Conservation (phyloP, 2,329 filamentous ascomycete genomes). For the Colletotrichum lupini region DNA sequence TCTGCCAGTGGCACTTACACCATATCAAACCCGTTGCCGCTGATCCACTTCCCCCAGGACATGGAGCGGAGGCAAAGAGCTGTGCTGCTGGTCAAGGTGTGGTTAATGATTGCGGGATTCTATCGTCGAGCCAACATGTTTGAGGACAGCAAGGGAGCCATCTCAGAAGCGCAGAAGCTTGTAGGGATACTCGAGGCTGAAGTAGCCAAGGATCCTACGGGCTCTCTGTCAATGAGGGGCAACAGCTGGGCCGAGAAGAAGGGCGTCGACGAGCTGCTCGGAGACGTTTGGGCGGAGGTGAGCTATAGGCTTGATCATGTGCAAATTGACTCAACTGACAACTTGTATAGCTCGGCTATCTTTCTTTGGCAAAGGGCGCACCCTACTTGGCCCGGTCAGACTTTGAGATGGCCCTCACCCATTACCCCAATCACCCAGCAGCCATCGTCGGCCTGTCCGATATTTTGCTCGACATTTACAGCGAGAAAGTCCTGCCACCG, state of each 20-base stretch:
- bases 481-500: slow-evolving; percentile 71
- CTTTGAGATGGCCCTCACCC: slow-evolving; percentile 85
- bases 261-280: slow-evolving; percentile 86
- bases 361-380: slow-evolving; percentile 70
- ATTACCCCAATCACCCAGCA: slow-evolving; percentile 81
- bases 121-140: slow-evolving; percentile 85
- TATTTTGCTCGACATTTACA: slow-evolving; percentile 88
- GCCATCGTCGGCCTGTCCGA: slow-evolving; percentile 87
- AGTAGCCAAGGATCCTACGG: slow-evolving; percentile 70
- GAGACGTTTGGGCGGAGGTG: slow-evolving; percentile 85
- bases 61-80: slow-evolving; percentile 62
- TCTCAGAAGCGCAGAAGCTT: slow-evolving; percentile 83
- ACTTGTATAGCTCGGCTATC: slow-evolving; percentile 69
- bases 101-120: slow-evolving; percentile 89
- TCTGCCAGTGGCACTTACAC: slow-evolving; percentile 54
- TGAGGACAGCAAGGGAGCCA: slow-evolving; percentile 82
- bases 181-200: slow-evolving; percentile 78
- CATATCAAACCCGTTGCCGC: slow-evolving; percentile 59
- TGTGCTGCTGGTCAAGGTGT: slow-evolving; percentile 78
- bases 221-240: slow-evolving; percentile 69
- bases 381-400: slow-evolving; percentile 78
- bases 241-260: slow-evolving; percentile 83
- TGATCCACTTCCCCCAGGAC: slow-evolving; percentile 65
- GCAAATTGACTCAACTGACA: slow-evolving; percentile 41
- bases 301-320: slow-evolving; percentile 44